Evolutionary conservation across 2,329 filamentous ascomycete genomes (phyloP).

Genomic region (Sporothrix brunneoviolacea): DNA sequence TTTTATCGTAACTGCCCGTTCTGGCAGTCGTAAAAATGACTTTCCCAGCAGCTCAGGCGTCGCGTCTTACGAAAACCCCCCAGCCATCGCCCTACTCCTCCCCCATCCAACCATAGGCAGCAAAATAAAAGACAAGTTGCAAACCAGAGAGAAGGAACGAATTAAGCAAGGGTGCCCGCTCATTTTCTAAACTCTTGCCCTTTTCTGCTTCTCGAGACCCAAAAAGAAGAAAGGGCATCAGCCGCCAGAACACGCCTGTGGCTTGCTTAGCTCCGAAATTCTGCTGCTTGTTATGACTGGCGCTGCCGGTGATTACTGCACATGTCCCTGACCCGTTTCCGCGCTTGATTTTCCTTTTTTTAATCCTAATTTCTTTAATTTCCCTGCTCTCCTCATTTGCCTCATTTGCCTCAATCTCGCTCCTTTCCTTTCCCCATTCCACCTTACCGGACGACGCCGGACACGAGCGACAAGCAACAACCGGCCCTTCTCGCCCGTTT

Average conservation of each 20-base stretch:
- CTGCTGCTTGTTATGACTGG: neutral
- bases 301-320: conserved; percentile 5
- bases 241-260: neutral
- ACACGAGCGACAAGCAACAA: conserved; percentile 5
- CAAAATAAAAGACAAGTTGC: too few species aligned
- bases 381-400: conserved; percentile 7
- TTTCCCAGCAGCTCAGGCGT: too few species aligned
- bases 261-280: neutral
- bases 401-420: neutral
- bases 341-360: conserved; percentile 7
- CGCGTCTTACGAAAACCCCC: too few species aligned
- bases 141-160: too few species aligned
- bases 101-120: too few species aligned
- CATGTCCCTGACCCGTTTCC: neutral
- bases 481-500: neutral
- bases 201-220: too few species aligned
- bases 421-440: neutral
- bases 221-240: conserved; percentile 2
- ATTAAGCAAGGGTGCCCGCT: too few species aligned
- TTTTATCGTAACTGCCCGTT: too few species aligned
- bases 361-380: conserved; percentile 5
- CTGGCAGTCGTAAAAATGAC: too few species aligned
- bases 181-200: too few species aligned
- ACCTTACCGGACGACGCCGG: conserved; percentile 1
- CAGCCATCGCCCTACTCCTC: too few species aligned